phyloP scores from a whole-genome alignment of 106 monocot genomes.

The Allium sativum region DNA sequence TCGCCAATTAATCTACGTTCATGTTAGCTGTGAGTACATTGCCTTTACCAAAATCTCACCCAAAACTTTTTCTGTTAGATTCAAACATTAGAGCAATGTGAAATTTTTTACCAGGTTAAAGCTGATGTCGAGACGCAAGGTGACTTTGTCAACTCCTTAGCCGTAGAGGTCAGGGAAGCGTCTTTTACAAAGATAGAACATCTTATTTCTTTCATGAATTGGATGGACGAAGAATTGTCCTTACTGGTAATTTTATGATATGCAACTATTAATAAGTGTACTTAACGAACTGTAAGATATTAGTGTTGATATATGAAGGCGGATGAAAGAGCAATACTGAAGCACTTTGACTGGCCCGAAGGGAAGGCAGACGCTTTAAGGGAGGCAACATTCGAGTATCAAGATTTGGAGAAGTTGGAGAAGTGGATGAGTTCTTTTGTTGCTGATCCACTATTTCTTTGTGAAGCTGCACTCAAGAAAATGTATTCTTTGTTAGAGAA shows the following conservation, averaged over 20 bases:
- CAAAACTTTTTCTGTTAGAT: neutral
- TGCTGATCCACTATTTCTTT: conserved; percentile 62
- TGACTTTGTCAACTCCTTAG: conserved; percentile 81
- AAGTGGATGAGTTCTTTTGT: conserved; percentile 44
- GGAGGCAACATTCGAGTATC: conserved; percentile 84
- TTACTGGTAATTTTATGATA: conserved; percentile 55
- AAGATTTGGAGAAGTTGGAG: conserved; percentile 79
- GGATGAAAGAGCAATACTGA: conserved; percentile 88
- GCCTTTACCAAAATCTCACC: neutral
- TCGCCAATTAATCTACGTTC: too few relatives aligned
- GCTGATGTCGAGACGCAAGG: conserved; percentile 98
- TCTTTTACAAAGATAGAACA: conserved; percentile 65
- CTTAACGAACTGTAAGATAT: neutral
- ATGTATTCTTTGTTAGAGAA: conserved; percentile 89
- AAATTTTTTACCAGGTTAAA: conserved; percentile 55
- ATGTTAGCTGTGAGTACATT: conserved; percentile 61
- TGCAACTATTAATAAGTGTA: neutral
- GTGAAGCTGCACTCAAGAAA: conserved; percentile 81
- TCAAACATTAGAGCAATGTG: neutral
- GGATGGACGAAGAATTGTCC: conserved; percentile 94
- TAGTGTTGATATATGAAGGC: conserved; percentile 29
- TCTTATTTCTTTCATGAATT: conserved; percentile 79
- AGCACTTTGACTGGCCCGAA: conserved; percentile 97
- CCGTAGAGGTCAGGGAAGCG: conserved; percentile 58
- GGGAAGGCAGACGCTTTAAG: conserved; percentile 84